A percentile compares a stretch with the other conserved stretches of the same genome.
These are phyloP conservation scores for Plasmodium cynomolgi DNA, from an alignment of 169 alveolate species.

Conservation along the genomic window DNA sequence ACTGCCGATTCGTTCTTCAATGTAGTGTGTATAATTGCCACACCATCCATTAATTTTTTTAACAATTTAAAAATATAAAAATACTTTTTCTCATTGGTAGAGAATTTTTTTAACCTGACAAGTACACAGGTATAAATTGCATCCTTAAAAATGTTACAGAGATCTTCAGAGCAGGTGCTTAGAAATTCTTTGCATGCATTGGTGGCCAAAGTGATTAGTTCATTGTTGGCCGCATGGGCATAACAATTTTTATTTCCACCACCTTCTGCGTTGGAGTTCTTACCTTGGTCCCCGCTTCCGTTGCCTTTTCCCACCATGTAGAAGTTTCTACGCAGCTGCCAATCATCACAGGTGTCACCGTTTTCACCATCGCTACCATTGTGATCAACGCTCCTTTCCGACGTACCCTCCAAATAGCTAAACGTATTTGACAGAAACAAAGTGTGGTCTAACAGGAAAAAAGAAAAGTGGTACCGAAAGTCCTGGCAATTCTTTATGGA, in stretches of 20 bases:
- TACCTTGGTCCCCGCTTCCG: background rate
- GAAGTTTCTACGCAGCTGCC: background rate
- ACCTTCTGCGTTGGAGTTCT: background rate
- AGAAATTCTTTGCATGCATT: slow-evolving; percentile 75
- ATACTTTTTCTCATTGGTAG: slow-evolving; percentile 25
- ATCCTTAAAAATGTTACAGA: slow-evolving; percentile 59
- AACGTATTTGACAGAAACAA: slow-evolving; percentile 63
- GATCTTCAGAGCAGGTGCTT: slow-evolving; percentile 47
- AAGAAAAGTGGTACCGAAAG: slow-evolving; percentile 69
- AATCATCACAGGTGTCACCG: background rate
- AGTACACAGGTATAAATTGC: slow-evolving; percentile 73
- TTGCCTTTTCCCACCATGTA: background rate
- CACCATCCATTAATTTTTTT: slow-evolving; percentile 45
- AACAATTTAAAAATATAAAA: slow-evolving; percentile 50
- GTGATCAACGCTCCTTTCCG: background rate
- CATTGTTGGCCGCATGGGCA: slow-evolving; percentile 34
- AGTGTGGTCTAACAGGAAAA: slow-evolving; percentile 57
- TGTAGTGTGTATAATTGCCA: slow-evolving; percentile 33
- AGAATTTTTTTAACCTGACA: slow-evolving; percentile 59
- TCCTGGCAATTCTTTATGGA: slow-evolving; percentile 42
- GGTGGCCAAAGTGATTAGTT: slow-evolving; percentile 57
- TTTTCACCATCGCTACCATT: background rate
- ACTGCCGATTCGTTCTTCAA: slow-evolving; percentile 60
- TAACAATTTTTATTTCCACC: slow-evolving; percentile 22
- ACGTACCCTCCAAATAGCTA: slow-evolving; percentile 47